Conservation (phyloP, 306 rosid genomes). For the Parietaria judaica region DNA sequence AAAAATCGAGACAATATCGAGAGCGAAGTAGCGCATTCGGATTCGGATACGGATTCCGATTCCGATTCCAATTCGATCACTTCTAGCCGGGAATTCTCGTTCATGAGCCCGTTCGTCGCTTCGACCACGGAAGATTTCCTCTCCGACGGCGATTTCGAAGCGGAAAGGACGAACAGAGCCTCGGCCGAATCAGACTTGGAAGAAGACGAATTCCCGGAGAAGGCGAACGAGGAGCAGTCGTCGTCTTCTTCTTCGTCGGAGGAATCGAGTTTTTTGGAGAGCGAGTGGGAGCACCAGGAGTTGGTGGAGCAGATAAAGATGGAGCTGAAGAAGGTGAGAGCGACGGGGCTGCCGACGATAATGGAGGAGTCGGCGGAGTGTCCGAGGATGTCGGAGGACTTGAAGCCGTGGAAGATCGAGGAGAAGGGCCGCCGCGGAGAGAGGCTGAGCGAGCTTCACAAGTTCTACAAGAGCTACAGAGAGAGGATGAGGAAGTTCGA, state of each 20-base stretch:
- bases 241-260: slow-evolving; percentile 21
- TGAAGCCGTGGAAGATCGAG: slow-evolving; percentile 95
- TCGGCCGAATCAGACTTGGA: neutral
- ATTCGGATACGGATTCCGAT: slow-evolving; percentile 35
- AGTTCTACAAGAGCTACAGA: slow-evolving; percentile 69
- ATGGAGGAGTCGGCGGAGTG: slow-evolving; percentile 87
- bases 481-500: slow-evolving; percentile 94
- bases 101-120: slow-evolving; percentile 10
- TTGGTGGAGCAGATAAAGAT: slow-evolving; percentile 76
- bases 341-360: slow-evolving; percentile 78
- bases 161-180: neutral
- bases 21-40: slow-evolving; percentile 1
- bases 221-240: slow-evolving; percentile 7
- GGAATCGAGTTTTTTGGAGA: slow-evolving; percentile 56
- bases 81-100: slow-evolving; percentile 27
- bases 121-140: slow-evolving; percentile 33
- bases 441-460: slow-evolving; percentile 58
- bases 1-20: neutral
- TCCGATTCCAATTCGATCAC: slow-evolving; percentile 30
- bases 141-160: slow-evolving; percentile 42
- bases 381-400: slow-evolving; percentile 64
- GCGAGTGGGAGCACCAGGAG: slow-evolving; percentile 90
- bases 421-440: slow-evolving; percentile 52
- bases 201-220: slow-evolving; percentile 14
- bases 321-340: slow-evolving; percentile 82